Evolutionary conservation across 192 early-diverging fungal genomes (phyloP).

Genomic region (Backusella macrospora): DNA sequence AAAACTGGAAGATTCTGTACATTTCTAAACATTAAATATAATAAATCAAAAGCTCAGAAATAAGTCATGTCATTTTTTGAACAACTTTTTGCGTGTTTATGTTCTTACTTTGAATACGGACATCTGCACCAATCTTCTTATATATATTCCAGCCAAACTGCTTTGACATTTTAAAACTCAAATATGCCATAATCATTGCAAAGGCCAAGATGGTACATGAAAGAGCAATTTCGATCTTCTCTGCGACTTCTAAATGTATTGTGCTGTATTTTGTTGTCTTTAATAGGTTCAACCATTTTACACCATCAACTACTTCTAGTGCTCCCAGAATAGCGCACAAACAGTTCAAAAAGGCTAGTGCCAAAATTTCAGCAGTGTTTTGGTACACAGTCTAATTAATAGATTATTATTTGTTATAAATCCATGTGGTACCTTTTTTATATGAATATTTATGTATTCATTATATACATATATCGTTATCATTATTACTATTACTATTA

Average conservation of each 20-base stretch:
- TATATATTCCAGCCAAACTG: constrained; percentile 64
- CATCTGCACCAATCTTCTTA: constrained; percentile 70
- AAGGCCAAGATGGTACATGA: constrained; percentile 31
- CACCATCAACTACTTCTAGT: constrained; percentile 40
- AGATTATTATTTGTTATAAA: constrained; percentile 4
- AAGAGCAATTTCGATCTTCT: constrained; percentile 40
- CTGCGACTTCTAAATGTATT: constrained; percentile 21
- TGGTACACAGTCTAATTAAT: constrained; percentile 38
- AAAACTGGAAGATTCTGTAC: constrained; percentile 43
- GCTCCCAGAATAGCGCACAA: constrained; percentile 42
- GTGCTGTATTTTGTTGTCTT: constrained; percentile 6
- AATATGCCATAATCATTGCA: constrained; percentile 28
- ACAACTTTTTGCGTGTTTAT: constrained; percentile 19
- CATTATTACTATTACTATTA: no score
- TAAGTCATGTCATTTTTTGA: neutral
- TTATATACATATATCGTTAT: no score
- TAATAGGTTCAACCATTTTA: constrained; percentile 33
- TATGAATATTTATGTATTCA: no score
- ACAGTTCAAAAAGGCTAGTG: constrained; percentile 35
- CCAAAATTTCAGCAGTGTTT: constrained; percentile 43
- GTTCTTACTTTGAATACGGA: constrained; percentile 54
- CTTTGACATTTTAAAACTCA: constrained; percentile 35
- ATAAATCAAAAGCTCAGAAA: neutral
- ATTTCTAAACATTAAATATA: constrained; percentile 28
- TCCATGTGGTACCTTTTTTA: neutral